phyloP scores from a whole-genome alignment of 495 filamentous ascomycete species.

The Hypoxylon fuscum region DNA sequence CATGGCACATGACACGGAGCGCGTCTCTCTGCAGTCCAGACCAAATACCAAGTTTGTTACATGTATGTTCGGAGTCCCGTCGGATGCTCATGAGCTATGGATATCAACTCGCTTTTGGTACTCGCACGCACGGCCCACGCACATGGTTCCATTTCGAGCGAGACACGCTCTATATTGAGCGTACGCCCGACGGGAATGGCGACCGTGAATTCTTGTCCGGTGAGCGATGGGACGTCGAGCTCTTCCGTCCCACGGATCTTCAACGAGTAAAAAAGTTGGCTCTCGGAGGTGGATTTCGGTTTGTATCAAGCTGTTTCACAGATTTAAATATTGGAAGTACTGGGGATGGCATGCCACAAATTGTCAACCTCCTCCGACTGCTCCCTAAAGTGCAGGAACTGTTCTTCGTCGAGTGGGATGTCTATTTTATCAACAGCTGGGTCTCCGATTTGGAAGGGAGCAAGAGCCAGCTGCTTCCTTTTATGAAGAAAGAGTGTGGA shows the following conservation, averaged over 20 bases:
- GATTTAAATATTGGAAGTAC: too few species aligned
- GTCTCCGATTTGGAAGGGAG: neutral
- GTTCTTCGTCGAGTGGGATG: neutral
- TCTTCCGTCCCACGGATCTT: slow-evolving; percentile 13
- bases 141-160: slow-evolving; percentile 29
- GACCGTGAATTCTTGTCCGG: neutral
- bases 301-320: neutral
- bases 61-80: slow-evolving; percentile 28
- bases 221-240: neutral
- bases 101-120: slow-evolving; percentile 23
- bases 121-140: slow-evolving; percentile 17
- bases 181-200: too few species aligned
- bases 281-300: neutral
- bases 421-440: neutral
- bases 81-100: slow-evolving; percentile 14
- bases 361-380: neutral
- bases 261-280: slow-evolving; percentile 9
- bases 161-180: slow-evolving; percentile 7
- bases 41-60: slow-evolving; percentile 23
- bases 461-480: neutral
- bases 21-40: slow-evolving; percentile 16
- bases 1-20: slow-evolving; percentile 10
- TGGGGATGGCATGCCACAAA: too few species aligned
- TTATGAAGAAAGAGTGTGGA: neutral
- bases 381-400: slow-evolving; percentile 7